Base-by-base conservation (phyloP, 306 rosid genomes). In the Rubus parviflorus region DNA sequence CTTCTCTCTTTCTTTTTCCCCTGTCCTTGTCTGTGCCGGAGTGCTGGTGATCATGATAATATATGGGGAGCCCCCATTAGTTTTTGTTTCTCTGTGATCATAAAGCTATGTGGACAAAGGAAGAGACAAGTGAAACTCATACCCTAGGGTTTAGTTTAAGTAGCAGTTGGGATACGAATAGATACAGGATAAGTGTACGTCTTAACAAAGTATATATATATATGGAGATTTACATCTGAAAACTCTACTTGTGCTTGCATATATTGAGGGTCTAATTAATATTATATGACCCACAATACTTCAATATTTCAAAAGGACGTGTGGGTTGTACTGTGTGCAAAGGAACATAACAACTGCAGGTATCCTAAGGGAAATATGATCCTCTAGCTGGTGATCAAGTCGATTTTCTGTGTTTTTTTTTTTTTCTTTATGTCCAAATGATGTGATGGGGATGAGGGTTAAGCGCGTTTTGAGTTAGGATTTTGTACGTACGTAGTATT, bases 161-260 rank as follows among this genome's bases (percentile, higher is more conserved):
- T 30, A 45, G 78, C 78, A 74, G 78, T 43, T 74, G 78, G 13
- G 77, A 73, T 73, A 73, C 68, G 54, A 42, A 58, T 41, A 41
- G 35, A 56, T 56, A 38, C 16, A 42, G 12, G 35, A 74, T 58
- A 14, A 12, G 4, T 68, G 7, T 13, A 13, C 37, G n/a, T 58
- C 77, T 43, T 15, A 57, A 56, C 67, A 19, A 22, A 62, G n/a
- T n/a, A 10, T 63, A 35, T 53, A 56, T 16, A 63, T 63, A 0
- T 37, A 37, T 37, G 0, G 6, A 3, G 66, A 40, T 38, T 54
- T 22, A 12, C 41, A 58, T 11, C 13, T 22, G 51, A 20, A 72
- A 38, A 40, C 11, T 57, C 43, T 73, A 73, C 53, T 73, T 57
- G 41, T 14, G 41, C 42, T 51, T 17, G 8, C 20, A 51, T 15